Conservation (phyloP, 192 early-diverging fungal species). For the Funneliformis geosporum region DNA sequence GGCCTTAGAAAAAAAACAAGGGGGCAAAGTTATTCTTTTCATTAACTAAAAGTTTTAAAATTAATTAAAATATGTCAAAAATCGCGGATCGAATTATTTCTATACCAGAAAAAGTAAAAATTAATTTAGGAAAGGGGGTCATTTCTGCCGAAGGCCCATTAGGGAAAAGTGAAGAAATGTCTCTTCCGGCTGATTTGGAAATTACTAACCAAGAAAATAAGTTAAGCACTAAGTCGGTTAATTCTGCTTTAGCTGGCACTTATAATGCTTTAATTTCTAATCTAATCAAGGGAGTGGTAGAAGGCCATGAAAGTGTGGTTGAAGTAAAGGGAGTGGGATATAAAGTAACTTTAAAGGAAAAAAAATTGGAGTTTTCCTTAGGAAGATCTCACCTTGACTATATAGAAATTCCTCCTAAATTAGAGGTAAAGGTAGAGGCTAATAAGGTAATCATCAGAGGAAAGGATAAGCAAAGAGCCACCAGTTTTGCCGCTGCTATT, state of each 20-base stretch:
- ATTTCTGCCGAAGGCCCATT: constrained; percentile 9
- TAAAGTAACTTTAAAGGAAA: constrained; percentile 12
- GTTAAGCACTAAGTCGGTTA: neutral
- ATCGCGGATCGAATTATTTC: constrained; percentile 1
- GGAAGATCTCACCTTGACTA: neutral
- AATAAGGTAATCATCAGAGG: constrained; percentile 1
- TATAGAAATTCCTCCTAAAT: neutral
- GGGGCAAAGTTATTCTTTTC: constrained; percentile 10
- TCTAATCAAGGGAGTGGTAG: constrained; percentile 6
- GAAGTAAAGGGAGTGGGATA: constrained; percentile 21
- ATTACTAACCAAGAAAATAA: constrained; percentile 9
- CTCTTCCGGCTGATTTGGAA: constrained; percentile 6
- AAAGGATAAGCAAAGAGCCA: too few relatives aligned
- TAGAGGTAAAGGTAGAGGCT: neutral
- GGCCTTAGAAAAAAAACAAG: constrained; percentile 21
- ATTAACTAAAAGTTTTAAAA: too few relatives aligned
- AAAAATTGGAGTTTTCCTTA: constrained; percentile 3
- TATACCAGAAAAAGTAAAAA: neutral
- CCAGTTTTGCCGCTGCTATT: too few relatives aligned
- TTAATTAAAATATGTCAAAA: constrained; percentile 28
- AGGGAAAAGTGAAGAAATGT: neutral
- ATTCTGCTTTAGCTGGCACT: constrained; percentile 12
- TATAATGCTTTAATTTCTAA: constrained; percentile 26
- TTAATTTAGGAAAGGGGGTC: neutral
- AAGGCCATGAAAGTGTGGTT: neutral